Evolutionary conservation across 345 rosid species (phyloP).

Genomic region (Mercurialis annua): DNA sequence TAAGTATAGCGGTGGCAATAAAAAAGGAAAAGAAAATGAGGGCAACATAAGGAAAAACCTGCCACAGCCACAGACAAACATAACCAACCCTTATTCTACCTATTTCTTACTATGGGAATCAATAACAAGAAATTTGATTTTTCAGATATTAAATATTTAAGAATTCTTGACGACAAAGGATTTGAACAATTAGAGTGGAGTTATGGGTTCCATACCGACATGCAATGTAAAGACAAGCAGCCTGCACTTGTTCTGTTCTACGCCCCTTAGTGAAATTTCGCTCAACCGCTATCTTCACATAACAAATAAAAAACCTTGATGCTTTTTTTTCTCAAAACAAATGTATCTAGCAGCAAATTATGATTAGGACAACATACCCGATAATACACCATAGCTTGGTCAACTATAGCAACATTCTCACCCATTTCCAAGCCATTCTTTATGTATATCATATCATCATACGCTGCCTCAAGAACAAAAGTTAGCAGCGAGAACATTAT

Average conservation of each 20-base stretch:
- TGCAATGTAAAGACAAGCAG: slow-evolving; percentile 86
- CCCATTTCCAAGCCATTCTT: slow-evolving; percentile 60
- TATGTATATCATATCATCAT: slow-evolving; percentile 49
- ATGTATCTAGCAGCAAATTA: slow-evolving; percentile 5
- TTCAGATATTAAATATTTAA: too few relatives aligned
- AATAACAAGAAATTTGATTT: too few relatives aligned
- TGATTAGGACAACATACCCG: slow-evolving; percentile 42
- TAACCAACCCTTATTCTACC: too few relatives aligned
- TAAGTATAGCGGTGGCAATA: not conserved
- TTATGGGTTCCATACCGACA: slow-evolving; percentile 58
- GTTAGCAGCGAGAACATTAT: not conserved
- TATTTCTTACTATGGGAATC: too few relatives aligned
- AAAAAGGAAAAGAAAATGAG: not conserved
- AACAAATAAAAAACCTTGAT: slow-evolving; percentile 11
- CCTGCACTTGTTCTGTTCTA: slow-evolving; percentile 73
- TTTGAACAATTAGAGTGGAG: not conserved
- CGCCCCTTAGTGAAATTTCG: slow-evolving; percentile 79
- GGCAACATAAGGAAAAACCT: too few relatives aligned
- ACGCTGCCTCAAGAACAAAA: slow-evolving; percentile 38
- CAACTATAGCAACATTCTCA: slow-evolving; percentile 50
- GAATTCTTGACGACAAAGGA: not conserved
- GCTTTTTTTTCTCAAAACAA: not conserved
- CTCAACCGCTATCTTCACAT: slow-evolving; percentile 66
- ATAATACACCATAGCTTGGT: slow-evolving; percentile 53
- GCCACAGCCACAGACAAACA: too few relatives aligned